Base-by-base conservation (phyloP, 1,284 basidiomycete genomes). In the Volvariella surrecta region DNA sequence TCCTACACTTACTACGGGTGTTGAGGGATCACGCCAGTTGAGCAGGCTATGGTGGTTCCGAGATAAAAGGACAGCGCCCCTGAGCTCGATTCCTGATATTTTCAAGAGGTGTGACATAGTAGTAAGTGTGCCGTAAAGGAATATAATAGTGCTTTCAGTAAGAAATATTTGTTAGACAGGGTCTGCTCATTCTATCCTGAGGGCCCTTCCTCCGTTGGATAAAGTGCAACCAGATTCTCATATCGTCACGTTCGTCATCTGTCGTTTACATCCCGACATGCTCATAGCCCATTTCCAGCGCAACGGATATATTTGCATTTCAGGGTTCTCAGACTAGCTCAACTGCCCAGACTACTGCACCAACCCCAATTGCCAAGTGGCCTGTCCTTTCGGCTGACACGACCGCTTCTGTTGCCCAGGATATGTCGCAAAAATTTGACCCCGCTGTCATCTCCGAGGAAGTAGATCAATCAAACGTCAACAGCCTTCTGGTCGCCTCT, bases 221-320 rank as follows among this genome's bases (percentile, higher is more conserved):
- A 67, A 69, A 40, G 61, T 85, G 35, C 74, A 74, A 50, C 82
- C 84, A 52, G 76, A 81, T 19, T 64, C 68, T 8, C 73, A 79
- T 50, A 72, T 74, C 48, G 57, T 76, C 50, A 79, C 78, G 85
- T 87, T 50, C 47, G 63, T 61, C 43, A 64, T 54, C 43, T 21
- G 47, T 37, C 38, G 38, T 38, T 21, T 19, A 37, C 45, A n/a
- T 42, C 40, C 19, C 42, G 42, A 24, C 37, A 40, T 40, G 50
- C 44, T 44, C 6, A 28, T 44, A 13, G 31, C 42, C 45, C 32
- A 43, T 28, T 20, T 39, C 41, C 56, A 88, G 85, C 45, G 77
- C 80, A 8, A 79, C 76, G 43, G 81, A 88, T 59, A 59, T 87
- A 31, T 89, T 89, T 56, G 80, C 82, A 30, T 88, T 88, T 55